A percentile compares a stretch with the other conserved stretches of the same genome.
Evolutionary conservation across 2,329 filamentous ascomycete genomes (phyloP).

Genomic region (Didymella arachidicola): DNA sequence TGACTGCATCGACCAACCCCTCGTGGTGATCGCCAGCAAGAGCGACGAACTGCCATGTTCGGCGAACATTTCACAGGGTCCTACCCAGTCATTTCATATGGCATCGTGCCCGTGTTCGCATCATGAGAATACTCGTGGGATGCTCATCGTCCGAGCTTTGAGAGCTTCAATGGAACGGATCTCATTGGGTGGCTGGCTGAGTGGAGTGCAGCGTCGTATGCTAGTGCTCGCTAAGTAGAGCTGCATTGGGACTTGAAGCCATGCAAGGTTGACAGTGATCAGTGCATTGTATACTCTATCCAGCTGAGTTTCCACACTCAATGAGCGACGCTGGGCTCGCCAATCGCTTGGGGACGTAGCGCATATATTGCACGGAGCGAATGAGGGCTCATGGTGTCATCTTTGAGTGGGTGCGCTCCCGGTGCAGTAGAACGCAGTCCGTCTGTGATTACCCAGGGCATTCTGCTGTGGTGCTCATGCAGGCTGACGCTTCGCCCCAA

Average conservation of each 20-base stretch:
- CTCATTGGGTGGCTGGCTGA: constrained; percentile 29
- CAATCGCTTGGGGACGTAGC: constrained; percentile 6
- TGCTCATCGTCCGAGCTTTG: constrained; percentile 13
- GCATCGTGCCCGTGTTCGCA: constrained; percentile 12
- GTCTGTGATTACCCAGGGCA: neutral
- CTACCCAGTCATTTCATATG: constrained; percentile 19
- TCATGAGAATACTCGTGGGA: constrained; percentile 17
- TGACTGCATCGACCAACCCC: constrained; percentile 1
- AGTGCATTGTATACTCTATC: constrained; percentile 2
- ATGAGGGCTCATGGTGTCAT: neutral
- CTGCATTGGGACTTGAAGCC: constrained; percentile 10
- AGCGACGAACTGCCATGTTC: constrained; percentile 26
- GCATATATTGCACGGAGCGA: constrained; percentile 10
- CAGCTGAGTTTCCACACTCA: constrained; percentile 16
- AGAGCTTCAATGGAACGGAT: constrained; percentile 14
- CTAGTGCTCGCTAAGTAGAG: constrained; percentile 24
- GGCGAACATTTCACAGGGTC: constrained; percentile 21
- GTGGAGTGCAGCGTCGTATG: constrained; percentile 18
- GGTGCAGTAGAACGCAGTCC: neutral
- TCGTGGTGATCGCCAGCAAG: constrained; percentile 25
- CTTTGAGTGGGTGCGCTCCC: neutral
- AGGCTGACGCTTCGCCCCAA: neutral
- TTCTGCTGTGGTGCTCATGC: neutral
- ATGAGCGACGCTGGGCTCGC: constrained; percentile 2
- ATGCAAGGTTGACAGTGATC: constrained; percentile 17